Percentiles rank a stretch among this genome's conserved stretches.
Conservation (phyloP, 2,329 filamentous ascomycete genomes). For the Claviceps monticola region DNA sequence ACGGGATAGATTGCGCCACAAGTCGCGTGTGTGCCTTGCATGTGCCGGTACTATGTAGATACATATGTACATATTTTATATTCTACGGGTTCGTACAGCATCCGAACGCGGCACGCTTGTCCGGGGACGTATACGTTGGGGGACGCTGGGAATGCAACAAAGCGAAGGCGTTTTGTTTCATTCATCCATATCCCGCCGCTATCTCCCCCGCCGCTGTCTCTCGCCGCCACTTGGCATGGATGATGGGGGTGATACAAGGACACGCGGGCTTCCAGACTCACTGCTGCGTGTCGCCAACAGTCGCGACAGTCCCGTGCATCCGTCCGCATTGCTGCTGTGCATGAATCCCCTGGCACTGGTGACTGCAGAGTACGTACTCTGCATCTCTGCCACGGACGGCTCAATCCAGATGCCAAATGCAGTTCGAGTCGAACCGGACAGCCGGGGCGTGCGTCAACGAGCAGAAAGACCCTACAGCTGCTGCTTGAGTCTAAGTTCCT, state of each 20-base stretch:
- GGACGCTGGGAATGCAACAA: no score
- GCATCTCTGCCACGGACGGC: neutral
- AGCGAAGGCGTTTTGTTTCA: neutral
- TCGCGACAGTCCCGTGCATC: neutral
- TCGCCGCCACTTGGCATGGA: neutral
- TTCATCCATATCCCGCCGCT: neutral
- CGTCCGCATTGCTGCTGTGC: neutral
- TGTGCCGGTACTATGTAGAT: no score
- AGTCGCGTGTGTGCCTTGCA: no score
- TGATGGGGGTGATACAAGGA: neutral
- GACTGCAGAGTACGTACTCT: no score
- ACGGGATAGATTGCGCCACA: no score
- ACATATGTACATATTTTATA: no score
- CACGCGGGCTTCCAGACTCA: neutral
- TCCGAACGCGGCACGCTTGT: no score
- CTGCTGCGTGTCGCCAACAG: neutral
- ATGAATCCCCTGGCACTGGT: neutral
- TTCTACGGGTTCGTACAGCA: no score
- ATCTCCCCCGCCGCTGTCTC: neutral
- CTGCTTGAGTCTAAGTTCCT: neutral
- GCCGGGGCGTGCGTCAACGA: neutral
- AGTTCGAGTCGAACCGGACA: neutral
- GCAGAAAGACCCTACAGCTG: neutral
- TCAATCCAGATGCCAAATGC: neutral
- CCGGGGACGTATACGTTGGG: no score